Base-by-base conservation (phyloP, 768 basidiomycete species). In the Collybiopsis confluens region DNA sequence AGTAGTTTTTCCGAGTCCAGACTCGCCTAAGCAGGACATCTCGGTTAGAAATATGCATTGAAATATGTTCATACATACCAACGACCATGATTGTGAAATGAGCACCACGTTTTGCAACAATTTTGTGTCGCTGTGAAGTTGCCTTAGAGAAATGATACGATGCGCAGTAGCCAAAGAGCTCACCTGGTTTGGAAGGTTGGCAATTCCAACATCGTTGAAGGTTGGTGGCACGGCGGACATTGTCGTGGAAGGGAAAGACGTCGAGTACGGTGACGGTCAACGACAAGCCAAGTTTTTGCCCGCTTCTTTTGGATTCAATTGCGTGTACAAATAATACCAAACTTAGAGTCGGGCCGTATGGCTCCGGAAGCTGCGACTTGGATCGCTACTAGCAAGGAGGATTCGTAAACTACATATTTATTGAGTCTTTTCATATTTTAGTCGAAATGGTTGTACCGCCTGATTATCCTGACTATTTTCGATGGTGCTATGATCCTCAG, bases 21-120 rank as follows among this genome's bases (percentile, higher is more conserved):
- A 96, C 75, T 98, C 97, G 70, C 93, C 93, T 95, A 64, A 28
- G 54, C 54, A 21, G 60, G 54, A 52, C 18, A 11, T 1, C 21
- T 37, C 16, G 11, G 15, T 40, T 40, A 7, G 38, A 16, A 5
- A 20, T 38, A n/a, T 15, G 26, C n/a, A 36, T 6, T 11, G 9
- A 9, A 21, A 5, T 23, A 10, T 2, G 4, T 23, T 35, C n/a
- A 48, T 26, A 68, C 89, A 68, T 64, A 92, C 97, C 97, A 56
- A 98, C 95, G 42, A 98, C 97, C 97, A 99, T 99, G 65, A 99
- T 83, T 54, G 97, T 98, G 75, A 98, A 98, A 75, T 98, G 95
- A 6, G 90, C 92, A 56, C 97, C 97, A 65, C 80, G 86, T 78
- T 98, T 96, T 58, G 93, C 95, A 59, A 98, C 94, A 68, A 98